Evolutionary conservation across 2,329 filamentous ascomycete genomes (phyloP).

Genomic region (Fusarium armeniacum): DNA sequence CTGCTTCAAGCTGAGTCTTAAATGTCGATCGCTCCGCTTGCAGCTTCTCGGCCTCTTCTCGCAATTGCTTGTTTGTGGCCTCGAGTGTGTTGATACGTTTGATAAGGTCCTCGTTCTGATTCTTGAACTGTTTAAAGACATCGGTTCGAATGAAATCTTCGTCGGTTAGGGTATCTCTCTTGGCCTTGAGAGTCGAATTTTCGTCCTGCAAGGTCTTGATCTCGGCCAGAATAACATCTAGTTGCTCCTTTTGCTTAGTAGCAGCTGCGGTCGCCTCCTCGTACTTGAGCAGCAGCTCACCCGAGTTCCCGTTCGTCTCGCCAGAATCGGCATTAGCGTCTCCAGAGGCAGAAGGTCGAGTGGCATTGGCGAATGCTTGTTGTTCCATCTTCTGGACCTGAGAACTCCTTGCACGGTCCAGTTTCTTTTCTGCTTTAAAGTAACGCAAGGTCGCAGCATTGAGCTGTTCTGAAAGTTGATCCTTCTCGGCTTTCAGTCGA

Average conservation of each 20-base stretch:
- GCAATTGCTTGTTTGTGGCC: constrained; percentile 85
- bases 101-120: constrained; percentile 91
- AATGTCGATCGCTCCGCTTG: constrained; percentile 88
- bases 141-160: constrained; percentile 95
- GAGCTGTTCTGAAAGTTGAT: constrained; percentile 86
- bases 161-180: constrained; percentile 81
- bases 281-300: constrained; percentile 80
- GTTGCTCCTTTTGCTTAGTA: constrained; percentile 88
- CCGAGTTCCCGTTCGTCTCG: constrained; percentile 68
- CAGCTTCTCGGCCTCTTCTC: constrained; percentile 86
- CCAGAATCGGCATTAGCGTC: constrained; percentile 66
- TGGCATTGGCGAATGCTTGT: constrained; percentile 81
- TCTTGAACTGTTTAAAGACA: constrained; percentile 91
- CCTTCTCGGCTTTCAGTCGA: constrained; percentile 81
- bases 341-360: constrained; percentile 60
- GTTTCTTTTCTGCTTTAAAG: constrained; percentile 93
- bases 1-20: constrained; percentile 83
- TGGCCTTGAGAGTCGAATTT: constrained; percentile 77
- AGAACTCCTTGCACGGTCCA: constrained; percentile 88
- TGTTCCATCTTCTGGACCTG: constrained; percentile 94
- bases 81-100: constrained; percentile 93
- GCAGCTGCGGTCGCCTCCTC: constrained; percentile 83
- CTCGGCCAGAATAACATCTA: constrained; percentile 83
- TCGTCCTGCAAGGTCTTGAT: constrained; percentile 82
- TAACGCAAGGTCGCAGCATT: constrained; percentile 92